Base-by-base conservation (phyloP, 805 yeast species). In the Wickerhamiella sorbophila region DNA sequence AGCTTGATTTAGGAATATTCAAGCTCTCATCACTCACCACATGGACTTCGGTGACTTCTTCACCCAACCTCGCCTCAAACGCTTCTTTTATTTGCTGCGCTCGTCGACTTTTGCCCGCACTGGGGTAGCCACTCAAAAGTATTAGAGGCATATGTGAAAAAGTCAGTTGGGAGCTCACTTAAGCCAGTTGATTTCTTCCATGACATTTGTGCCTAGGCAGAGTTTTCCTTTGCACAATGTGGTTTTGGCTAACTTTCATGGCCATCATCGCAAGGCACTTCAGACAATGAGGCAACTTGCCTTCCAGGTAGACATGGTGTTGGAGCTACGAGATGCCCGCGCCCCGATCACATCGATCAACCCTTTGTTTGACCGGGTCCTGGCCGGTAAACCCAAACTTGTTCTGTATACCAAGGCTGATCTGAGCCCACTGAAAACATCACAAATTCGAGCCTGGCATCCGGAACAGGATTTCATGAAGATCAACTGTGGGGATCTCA, bases 341-440 rank as follows among this genome's bases (percentile, higher is more conserved):
- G 94, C 95, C 0, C 98, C 98, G 0, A 51, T 87, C 1, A 71
- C 88, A 3, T 79, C 95, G 1, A 69, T 85, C 38, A 88, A 88
- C 55, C 76, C 76, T 2, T 65, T 87, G n/a, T 70, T 88, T 42
- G 91, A 83, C 48, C 66, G 72, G 31, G 71, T 79, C 0, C 63
- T 81, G 36, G 70, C 70, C 0, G 68, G 69, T 9, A 74, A 73
- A 44, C 60, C 61, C 16, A 72, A 71, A 49, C 52, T 81, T n/a
- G 66, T 86, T 1, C 55, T 87, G 1, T 91, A 87, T 60, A 77
- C 91, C 26, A 86, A 85, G 60, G 69, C 69, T 33, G 96, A 85
- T 54, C 59, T 74, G 18, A 69, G 80, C 33, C 54, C 68, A 0
- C 52, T 78, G 12, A 66, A 65, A 33, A 51, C 62, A 16, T 50